A percentile compares a stretch with the other conserved stretches of the same genome.
Conservation (phyloP, 2,329 filamentous ascomycete genomes). For the Trichoderma breve region DNA sequence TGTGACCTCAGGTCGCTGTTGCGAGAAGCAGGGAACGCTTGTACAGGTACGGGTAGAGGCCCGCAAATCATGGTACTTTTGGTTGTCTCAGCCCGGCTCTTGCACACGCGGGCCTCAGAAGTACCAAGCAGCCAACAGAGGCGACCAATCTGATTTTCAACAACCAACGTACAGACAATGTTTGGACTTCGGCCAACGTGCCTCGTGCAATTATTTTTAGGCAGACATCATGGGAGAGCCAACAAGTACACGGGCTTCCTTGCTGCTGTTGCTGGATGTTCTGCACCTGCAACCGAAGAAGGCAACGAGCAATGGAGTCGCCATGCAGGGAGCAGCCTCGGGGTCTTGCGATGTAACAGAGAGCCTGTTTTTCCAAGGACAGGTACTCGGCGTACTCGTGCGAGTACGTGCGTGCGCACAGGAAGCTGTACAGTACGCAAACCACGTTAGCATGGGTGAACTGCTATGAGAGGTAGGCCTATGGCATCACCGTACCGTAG, state of each 20-base stretch:
- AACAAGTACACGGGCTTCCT: not conserved
- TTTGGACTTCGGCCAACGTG: conserved; percentile 6
- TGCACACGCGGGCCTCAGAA: not conserved
- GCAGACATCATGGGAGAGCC: conserved; percentile 1
- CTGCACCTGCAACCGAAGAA: not conserved
- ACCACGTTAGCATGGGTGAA: not conserved
- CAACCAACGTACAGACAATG: not conserved
- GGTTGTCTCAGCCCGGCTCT: conserved; percentile 9
- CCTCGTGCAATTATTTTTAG: conserved; percentile 10
- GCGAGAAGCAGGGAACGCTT: conserved; percentile 4
- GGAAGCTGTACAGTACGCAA: not conserved
- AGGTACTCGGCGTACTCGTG: not conserved
- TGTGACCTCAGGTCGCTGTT: conserved; percentile 1
- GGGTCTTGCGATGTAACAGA: not conserved
- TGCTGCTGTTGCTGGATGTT: not conserved
- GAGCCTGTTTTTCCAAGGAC: not conserved
- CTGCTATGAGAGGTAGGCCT: not conserved
- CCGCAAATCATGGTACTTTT: conserved; percentile 18
- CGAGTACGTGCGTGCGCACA: not conserved
- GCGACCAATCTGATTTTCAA: not conserved
- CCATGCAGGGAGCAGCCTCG: not conserved
- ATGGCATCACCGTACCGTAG: not conserved
- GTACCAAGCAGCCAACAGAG: conserved; percentile 7
- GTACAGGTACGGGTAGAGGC: not conserved
- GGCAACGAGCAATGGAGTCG: not conserved